Base-by-base conservation (phyloP, 2,329 filamentous ascomycete species). In the Pseudopyrenochaeta lycopersici region DNA sequence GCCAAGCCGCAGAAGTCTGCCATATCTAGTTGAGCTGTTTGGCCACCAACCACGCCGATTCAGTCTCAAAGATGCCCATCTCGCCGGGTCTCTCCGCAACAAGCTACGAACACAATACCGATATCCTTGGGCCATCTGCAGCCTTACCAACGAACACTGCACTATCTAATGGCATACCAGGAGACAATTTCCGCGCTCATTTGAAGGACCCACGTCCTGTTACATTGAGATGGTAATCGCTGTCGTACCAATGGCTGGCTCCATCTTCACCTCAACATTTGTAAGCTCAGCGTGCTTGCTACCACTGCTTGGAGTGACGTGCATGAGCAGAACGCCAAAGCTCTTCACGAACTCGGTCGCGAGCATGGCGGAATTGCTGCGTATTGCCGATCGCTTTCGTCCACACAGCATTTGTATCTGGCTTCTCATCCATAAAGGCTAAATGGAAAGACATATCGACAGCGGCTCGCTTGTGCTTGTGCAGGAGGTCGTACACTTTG, bases 271-370 rank as follows among this genome's bases (percentile, higher is more conserved):
- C 54, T 72, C 70, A 2, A 79, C 70, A 27, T 59, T 65, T 2
- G 63, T 58, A 6, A 64, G 62, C 15, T 69, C 66, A 6, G 76
- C 76, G 61, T 81, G 78, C 4, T 69, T 77, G 46, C 76, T 77
- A 0, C 76, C 81, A 1, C 82, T 77, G 0, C 76, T 76, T 6
- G 80, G 79, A 23, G 78, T 79, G 7, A 78, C 76, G 0, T 82
- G 82, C 49, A 80, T 79, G 36, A 84, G 59, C 9, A 84, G 67
- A 4, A 84, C 75, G 58, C 84, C 82, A n/a, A 78, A 71, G 0
- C 75, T 62, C 20, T 68, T 64, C 7, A n/a, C 84, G 62, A 0
- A 74, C 80, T 11, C 60, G 55, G 58, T 84, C 80, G 61, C 84
- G 84, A 3, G 78, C 80, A 4, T 76, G 79, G 2, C 80, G 73